Base-by-base conservation (phyloP, 768 basidiomycete species). In the Leccinum barrowsii region DNA sequence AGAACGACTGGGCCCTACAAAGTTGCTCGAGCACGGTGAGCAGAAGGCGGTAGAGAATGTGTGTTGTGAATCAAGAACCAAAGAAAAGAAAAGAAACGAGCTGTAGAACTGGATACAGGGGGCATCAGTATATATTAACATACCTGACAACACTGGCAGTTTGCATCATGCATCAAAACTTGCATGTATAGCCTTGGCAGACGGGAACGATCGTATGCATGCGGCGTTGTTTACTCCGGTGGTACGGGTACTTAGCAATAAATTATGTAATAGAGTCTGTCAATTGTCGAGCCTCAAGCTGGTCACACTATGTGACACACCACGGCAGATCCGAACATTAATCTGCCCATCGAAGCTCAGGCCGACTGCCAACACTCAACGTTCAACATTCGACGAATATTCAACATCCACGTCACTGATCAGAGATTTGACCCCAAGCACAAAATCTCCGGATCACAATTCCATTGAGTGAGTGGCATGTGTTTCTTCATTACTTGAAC, bases 101-200 rank as follows among this genome's bases (percentile, higher is more conserved):
- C 11, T 52, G 54, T 50, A 53, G 50, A 24, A 46, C 52, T 3
- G 53, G 49, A 35, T 17, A 54, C 7, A 10, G 35, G 55, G 44
- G 59, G 15, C 46, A 40, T 47, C 22, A 26, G 51, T 60, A 50
- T 60, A 66, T 59, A 59, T 70, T 48, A 54, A 51, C 55, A 44
- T 52, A 57, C 65, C 62, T 63, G 22, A 66, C 59, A 63, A 65
- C 67, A 60, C 55, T 50, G 58, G 55, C 61, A 50, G 60, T 46
- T 59, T 55, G 47, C 59, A 72, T 70, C 64, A 71, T 47, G 22
- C 61, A 59, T 70, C 66, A 62, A 53, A 60, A 34, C n/a, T 57
- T 40, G 56, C 34, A n/a, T 26, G 59, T 28, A 69, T 55, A 61
- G 67, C 65, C 54, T 3, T 40, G 54, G 49, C 51, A 57, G 42